These are phyloP conservation scores for Orychophragmus violaceus DNA, from an alignment of 345 rosid species.

Conservation along the genomic window DNA sequence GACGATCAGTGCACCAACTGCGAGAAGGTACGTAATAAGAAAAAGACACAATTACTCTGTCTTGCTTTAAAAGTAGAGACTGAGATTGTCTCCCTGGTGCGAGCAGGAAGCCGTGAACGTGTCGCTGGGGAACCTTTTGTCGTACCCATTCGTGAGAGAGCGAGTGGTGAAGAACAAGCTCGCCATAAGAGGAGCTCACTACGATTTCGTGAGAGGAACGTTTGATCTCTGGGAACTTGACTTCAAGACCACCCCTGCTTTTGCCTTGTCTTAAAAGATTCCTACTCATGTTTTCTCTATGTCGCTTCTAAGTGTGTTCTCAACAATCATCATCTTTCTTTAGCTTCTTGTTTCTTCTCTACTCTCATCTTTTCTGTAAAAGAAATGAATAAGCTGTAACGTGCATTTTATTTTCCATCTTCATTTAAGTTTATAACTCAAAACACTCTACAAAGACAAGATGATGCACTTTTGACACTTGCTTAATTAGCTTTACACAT, in stretches of 20 bases:
- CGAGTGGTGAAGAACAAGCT: slow-evolving; percentile 46
- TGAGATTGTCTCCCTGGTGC: background rate
- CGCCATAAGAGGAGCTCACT: slow-evolving; percentile 62
- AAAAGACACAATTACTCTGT: background rate
- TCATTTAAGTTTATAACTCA: slow-evolving; percentile 1
- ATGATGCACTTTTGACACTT: too few species aligned
- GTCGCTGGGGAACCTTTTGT: slow-evolving; percentile 61
- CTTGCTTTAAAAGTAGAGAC: background rate
- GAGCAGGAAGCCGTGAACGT: slow-evolving; percentile 75
- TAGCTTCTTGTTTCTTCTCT: background rate
- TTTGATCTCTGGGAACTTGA: slow-evolving; percentile 81
- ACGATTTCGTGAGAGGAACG: slow-evolving; percentile 59
- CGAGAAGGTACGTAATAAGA: slow-evolving; percentile 54
- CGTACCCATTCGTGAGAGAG: slow-evolving; percentile 77
- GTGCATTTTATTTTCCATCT: slow-evolving; percentile 1
- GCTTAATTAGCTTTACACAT: slow-evolving; percentile 3
- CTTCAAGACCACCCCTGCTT: slow-evolving; percentile 39
- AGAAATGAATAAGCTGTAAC: slow-evolving; percentile 13
- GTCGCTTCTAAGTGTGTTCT: slow-evolving; percentile 1
- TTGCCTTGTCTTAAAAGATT: slow-evolving; percentile 21
- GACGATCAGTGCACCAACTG: slow-evolving; percentile 73
- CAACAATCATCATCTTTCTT: background rate
- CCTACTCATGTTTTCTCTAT: background rate
- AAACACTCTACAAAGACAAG: slow-evolving; percentile 3
- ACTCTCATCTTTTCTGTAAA: background rate